Base-by-base conservation (phyloP, 2,329 filamentous ascomycete species). In the Apiospora saccharicola region DNA sequence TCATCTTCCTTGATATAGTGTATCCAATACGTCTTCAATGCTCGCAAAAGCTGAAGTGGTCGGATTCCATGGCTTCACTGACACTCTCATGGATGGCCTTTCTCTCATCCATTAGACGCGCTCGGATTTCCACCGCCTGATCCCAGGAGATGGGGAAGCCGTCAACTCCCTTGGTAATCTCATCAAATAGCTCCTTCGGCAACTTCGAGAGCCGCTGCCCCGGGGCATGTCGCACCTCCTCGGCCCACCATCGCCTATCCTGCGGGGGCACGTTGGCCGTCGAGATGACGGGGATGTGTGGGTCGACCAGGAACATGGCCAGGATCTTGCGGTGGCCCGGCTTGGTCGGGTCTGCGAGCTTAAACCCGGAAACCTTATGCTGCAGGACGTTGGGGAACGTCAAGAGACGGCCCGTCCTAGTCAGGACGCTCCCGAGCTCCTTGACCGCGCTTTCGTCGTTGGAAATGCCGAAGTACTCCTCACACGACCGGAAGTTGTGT, bases 251-350 rank as follows among this genome's bases (percentile, higher is more conserved):
- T 43, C 80, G 71, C 22, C 73, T 73, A 75, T 83, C 83, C 78
- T 86, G 84, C 3, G 84, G 84, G 22, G 84, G 83, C 26, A 86
- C 82, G 37, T 85, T 85, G 37, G 82, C 81, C 13, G 84, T 86
- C 1, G 82, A 83, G 71, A 84, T 79, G 80, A 86, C 71, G 1
- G 84, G 84, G 0, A 83, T 75, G 26, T 84, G 76, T 0, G 90
- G 90, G 76, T 92, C 89, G 1, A 92, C 86, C 1, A 92, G 84
- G 77, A 88, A 92, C 14, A 92, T 80, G 0, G 87, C 88, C 2
- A 92, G 80, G 67, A 91, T 88, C 77, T 89, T 89, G 24, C 89
- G 84, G 75, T 91, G 87, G 2, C 90, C 90, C 0, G 88, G 84
- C 24, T 82, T 84, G 0, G 86, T 85, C 4, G 78, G 79, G 76